Evolutionary conservation across 345 rosid genomes (phyloP).

Genomic region (Brassica juncea): DNA sequence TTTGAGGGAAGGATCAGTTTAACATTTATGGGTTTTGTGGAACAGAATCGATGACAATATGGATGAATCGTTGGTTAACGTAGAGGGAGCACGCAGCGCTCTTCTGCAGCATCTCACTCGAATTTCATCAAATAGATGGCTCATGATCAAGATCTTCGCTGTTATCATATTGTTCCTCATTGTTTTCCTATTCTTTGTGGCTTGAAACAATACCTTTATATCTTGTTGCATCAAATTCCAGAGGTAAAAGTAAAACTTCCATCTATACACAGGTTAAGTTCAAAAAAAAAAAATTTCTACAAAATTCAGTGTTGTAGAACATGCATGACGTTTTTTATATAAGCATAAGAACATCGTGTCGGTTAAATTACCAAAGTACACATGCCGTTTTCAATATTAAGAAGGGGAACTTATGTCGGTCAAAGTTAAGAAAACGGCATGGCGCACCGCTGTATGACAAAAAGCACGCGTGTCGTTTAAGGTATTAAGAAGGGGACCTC

Average conservation of each 20-base stretch:
- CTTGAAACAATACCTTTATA: conserved; percentile 10
- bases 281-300: neutral
- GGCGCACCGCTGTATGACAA: neutral
- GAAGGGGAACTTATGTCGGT: neutral
- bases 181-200: neutral
- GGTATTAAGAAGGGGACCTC: neutral
- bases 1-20: neutral
- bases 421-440: neutral
- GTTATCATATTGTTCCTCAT: conserved; percentile 43
- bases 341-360: neutral
- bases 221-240: conserved; percentile 1
- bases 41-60: conserved; percentile 91
- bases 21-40: conserved; percentile 15
- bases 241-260: neutral
- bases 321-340: neutral
- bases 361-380: neutral
- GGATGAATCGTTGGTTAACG: conserved; percentile 85
- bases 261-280: conserved; percentile 3
- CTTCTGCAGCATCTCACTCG: conserved; percentile 71
- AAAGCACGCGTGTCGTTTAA: conserved; percentile 1
- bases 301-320: neutral
- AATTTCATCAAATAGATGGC: conserved; percentile 96
- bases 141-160: conserved; percentile 85
- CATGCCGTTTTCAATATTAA: neutral
- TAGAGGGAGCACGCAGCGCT: conserved; percentile 79